Evolutionary conservation across 75 land plant genomes (phyloP).

Genomic region (Adiantum capillusveneris): DNA sequence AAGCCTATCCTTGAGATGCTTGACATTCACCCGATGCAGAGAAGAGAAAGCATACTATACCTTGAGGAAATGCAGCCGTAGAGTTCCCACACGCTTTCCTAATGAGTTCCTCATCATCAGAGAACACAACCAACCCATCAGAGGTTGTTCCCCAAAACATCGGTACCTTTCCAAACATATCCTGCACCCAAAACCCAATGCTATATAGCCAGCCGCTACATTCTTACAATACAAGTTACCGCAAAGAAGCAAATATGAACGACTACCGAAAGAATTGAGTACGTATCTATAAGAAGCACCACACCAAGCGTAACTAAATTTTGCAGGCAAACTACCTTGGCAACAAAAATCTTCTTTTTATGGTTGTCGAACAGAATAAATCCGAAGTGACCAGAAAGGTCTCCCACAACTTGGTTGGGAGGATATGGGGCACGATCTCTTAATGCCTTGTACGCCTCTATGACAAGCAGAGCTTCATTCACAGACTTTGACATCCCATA

Average conservation of each 20-base stretch:
- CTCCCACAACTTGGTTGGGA: constrained; percentile 49
- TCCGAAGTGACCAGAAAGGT: constrained; percentile 61
- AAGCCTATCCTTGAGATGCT: too few relatives aligned
- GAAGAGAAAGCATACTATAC: too few relatives aligned
- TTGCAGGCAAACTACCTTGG: constrained; percentile 47
- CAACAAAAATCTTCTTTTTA: constrained; percentile 57
- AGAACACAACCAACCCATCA: constrained; percentile 42
- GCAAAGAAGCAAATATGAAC: too few relatives aligned
- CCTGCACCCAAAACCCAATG: constrained; percentile 31
- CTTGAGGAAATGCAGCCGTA: constrained; percentile 41
- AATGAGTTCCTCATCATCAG: constrained; percentile 33
- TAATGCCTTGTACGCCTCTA: constrained; percentile 64
- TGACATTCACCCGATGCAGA: too few relatives aligned
- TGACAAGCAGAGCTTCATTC: constrained; percentile 47
- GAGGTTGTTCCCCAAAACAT: constrained; percentile 47
- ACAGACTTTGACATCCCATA: constrained; percentile 59
- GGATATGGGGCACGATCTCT: constrained; percentile 82
- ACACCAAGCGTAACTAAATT: too few relatives aligned
- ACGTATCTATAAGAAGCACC: too few relatives aligned
- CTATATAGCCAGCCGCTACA: too few relatives aligned
- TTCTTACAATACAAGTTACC: too few relatives aligned
- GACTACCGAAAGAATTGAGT: too few relatives aligned
- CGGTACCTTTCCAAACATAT: constrained; percentile 38
- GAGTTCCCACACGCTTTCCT: constrained; percentile 44
- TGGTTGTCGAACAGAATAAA: constrained; percentile 67